Conservation (phyloP, 2,329 filamentous ascomycete genomes). For the Rhynchosporium agropyri region DNA sequence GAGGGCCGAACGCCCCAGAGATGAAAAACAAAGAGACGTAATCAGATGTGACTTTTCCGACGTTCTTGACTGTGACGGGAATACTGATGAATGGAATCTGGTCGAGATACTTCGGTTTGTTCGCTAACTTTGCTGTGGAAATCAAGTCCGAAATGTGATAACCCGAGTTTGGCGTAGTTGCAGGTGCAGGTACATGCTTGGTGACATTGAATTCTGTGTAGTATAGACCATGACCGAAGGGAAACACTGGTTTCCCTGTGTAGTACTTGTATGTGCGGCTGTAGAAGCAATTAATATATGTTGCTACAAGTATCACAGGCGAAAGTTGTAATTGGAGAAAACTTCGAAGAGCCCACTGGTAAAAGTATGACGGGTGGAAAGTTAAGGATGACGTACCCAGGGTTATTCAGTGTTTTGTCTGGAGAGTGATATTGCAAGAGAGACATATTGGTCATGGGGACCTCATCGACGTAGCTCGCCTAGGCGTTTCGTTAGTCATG, state of each 20-base stretch:
- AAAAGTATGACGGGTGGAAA: not conserved
- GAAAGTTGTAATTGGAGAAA: too few relatives aligned
- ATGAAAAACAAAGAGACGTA: slow-evolving; percentile 57
- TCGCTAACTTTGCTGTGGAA: not conserved
- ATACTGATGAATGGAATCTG: slow-evolving; percentile 44
- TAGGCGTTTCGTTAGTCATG: not conserved
- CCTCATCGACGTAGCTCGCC: slow-evolving; percentile 50
- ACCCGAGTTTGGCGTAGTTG: not conserved
- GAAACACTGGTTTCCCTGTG: slow-evolving; percentile 50
- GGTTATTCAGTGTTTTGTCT: slow-evolving; percentile 44
- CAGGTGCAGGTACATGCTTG: not conserved
- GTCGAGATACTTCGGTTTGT: slow-evolving; percentile 13
- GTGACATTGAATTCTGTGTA: slow-evolving; percentile 25
- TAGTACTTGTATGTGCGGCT: slow-evolving; percentile 65
- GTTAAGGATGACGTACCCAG: slow-evolving; percentile 33
- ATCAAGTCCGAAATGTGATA: slow-evolving; percentile 21
- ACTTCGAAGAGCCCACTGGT: too few relatives aligned
- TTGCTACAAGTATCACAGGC: not conserved
- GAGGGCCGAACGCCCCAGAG: slow-evolving; percentile 50
- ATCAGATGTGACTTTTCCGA: slow-evolving; percentile 55
- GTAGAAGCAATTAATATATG: not conserved
- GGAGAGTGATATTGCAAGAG: slow-evolving; percentile 47
- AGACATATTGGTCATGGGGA: slow-evolving; percentile 59
- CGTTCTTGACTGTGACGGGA: slow-evolving; percentile 47
- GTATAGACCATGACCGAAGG: slow-evolving; percentile 56